Base-by-base conservation (phyloP, 345 rosid genomes). In the Eucalyptus fibrosa region DNA sequence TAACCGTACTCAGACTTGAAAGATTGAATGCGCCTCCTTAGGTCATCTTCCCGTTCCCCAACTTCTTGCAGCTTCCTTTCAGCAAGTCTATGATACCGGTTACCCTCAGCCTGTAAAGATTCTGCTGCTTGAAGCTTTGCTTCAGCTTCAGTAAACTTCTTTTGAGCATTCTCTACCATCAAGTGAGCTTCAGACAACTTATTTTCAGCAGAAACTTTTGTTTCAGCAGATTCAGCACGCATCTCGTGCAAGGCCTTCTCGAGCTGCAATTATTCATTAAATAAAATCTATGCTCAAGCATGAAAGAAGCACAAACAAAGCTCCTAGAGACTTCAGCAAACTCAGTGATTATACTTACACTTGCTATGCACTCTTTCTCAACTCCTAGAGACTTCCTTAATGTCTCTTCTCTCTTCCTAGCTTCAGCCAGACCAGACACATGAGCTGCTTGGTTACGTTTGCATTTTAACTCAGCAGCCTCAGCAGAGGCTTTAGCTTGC, bases 171-270 rank as follows among this genome's bases (percentile, higher is more conserved):
- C 88, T 96, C 98, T 50, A 93, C 87, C 99, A 96, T 94, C 55
- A 9, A 87, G 32, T 89, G 93, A 72, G 96, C 98, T 92, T 96
- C 99, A 89, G 95, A 93, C 90, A 95, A 89, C 92, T 91, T 95
- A 89, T 91, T 90, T 69, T 89, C 97, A 50, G 99, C 97, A 45
- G 98, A 91, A 94, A 98, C 96, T 94, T 97, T 98, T 3, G 92
- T 92, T 94, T 98, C 99, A 32, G 99, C 99, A 93, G 95, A 94
- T 92, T 98, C 99, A 81, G 97, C 94, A 90, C 99, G 99, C 93
- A 98, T 96, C 94, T 97, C 99, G 89, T 96, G 99, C 95, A 98
- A 92, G 53, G 98, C 91, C 92, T 98, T 98, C 94, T 97, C 99
- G 42, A 98, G 89, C 99, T 98, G 92, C 89, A 91, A 88, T 88